These are phyloP conservation scores for Berkeleyomyces rouxiae DNA, from an alignment of 2,329 filamentous ascomycete species.

Conservation along the genomic window DNA sequence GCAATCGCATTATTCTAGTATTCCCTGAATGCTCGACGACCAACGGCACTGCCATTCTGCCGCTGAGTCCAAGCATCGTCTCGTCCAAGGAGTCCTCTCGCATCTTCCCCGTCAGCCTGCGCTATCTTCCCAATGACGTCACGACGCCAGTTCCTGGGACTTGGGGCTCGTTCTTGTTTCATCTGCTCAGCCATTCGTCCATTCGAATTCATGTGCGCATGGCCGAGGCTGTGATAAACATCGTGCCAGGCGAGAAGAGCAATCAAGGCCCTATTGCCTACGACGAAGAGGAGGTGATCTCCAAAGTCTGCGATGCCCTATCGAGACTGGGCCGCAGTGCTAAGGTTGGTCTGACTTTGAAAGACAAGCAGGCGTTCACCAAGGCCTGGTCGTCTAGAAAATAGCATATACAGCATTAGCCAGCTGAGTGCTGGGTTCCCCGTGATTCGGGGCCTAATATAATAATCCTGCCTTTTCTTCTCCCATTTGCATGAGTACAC, in stretches of 20 bases:
- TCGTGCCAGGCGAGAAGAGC: constrained; percentile 22
- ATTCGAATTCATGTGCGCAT: constrained; percentile 86
- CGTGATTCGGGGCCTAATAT: neutral
- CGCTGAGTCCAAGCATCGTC: constrained; percentile 62
- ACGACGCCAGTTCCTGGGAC: constrained; percentile 73
- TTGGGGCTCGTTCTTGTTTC: constrained; percentile 66
- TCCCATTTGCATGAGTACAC: neutral
- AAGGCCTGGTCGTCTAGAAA: constrained; percentile 40
- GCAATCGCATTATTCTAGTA: constrained; percentile 60
- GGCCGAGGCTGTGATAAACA: constrained; percentile 53
- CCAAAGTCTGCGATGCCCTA: constrained; percentile 67
- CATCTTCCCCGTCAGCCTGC: constrained; percentile 80
- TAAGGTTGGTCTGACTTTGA: constrained; percentile 66
- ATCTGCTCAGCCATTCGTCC: constrained; percentile 64
- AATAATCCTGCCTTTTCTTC: neutral
- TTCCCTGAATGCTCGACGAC: constrained; percentile 93
- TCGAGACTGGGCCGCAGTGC: constrained; percentile 79
- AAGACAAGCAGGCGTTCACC: constrained; percentile 72
- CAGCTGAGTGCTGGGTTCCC: neutral
- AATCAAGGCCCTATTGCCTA: constrained; percentile 21
- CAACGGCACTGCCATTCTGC: constrained; percentile 79
- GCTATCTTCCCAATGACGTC: constrained; percentile 77
- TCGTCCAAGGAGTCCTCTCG: constrained; percentile 48
- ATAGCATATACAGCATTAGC: constrained; percentile 5
- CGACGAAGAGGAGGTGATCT: constrained; percentile 55